Conservation (phyloP, 164 flowering plant genomes). For the Umbilicus rupestris region DNA sequence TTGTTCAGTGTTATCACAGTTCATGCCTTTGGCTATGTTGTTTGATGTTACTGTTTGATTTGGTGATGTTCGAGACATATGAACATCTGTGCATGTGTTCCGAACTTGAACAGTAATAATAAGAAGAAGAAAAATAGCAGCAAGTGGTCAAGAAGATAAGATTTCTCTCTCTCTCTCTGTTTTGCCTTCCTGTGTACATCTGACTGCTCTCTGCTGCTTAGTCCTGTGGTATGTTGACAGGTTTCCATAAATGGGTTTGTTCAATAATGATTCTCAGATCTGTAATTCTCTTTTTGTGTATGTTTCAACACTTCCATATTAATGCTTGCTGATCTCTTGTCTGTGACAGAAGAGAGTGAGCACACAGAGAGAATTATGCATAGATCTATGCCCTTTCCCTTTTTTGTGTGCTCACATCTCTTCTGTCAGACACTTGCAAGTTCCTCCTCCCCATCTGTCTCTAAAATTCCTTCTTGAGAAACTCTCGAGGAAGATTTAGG, state of each 20-base stretch:
- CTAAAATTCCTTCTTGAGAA: too few relatives aligned
- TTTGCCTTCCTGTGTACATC: too few relatives aligned
- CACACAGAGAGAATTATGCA: conserved; percentile 9
- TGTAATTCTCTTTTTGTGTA: not conserved
- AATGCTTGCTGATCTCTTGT: not conserved
- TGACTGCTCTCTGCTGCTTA: not conserved
- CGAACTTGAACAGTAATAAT: not conserved
- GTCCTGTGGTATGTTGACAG: not conserved
- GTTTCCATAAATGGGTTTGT: conserved; percentile 5
- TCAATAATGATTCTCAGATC: not conserved
- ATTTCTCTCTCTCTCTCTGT: too few relatives aligned
- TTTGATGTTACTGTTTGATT: not conserved
- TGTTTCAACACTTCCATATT: too few relatives aligned
- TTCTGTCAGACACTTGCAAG: conserved; percentile 7
- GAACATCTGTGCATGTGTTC: conserved; percentile 4
- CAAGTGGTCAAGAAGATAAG: too few relatives aligned
- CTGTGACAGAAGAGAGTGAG: conserved; percentile 12
- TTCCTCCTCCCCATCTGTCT: not conserved
- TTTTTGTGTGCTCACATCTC: conserved; percentile 9
- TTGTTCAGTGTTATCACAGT: not conserved
- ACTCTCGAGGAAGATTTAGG: too few relatives aligned
- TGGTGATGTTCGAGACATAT: not conserved
- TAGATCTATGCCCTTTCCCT: conserved; percentile 7
- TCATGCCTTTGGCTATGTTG: not conserved
- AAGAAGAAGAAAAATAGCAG: not conserved